Evolutionary conservation across 1,139 yeast species (phyloP), one percentile per base, ranked within the genome.

Genomic region (Geotrichum histeridarum): DNA sequence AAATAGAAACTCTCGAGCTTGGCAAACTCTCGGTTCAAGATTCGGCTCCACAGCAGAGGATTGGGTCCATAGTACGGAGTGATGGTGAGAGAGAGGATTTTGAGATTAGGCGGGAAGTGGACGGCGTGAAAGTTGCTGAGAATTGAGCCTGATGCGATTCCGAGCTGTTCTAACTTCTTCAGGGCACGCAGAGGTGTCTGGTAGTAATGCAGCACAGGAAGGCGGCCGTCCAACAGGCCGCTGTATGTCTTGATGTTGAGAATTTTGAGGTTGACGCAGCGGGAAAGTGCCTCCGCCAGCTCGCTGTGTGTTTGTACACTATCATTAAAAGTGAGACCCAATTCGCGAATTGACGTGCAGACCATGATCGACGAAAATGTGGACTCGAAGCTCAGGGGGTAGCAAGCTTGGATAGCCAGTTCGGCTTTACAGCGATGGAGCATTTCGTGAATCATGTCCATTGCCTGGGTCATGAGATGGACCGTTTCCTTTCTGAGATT

Each of bases 221-320:
- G 52, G 17, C 55, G 51, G 8, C 51, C 51, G 32, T 53, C 55
- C 12, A 53, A 9, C 37, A 38, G 50, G 22, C 55, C 55, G 30
- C 48, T 53, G 42, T 53, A 53, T 9, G 55, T 53, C 30, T 53
- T 53, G n/a, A 53, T 53, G 46, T 53, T 53, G 55, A 53, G 55
- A 33, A 53, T 53, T 39, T 53, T 53, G 31, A 53, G 52, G 39
- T 53, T 53, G 32, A 43, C 49, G 22, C 55, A 53, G 9, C 45
- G 48, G 2, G 55, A 30, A 5, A 53, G 43, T 11, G 55, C 55
- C 8, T 43, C 41, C 6, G 55, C 55, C n/a, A 53, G 42, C 27
- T 53, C 52, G 36, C 55, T 48, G 30, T 53, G 55, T 8, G 55
- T 42, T 33, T 48, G 55, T 4, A 53, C 55, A 22, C 55, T 53